Conservation (phyloP, 805 yeast species). For the Jamesozyma gamospora region DNA sequence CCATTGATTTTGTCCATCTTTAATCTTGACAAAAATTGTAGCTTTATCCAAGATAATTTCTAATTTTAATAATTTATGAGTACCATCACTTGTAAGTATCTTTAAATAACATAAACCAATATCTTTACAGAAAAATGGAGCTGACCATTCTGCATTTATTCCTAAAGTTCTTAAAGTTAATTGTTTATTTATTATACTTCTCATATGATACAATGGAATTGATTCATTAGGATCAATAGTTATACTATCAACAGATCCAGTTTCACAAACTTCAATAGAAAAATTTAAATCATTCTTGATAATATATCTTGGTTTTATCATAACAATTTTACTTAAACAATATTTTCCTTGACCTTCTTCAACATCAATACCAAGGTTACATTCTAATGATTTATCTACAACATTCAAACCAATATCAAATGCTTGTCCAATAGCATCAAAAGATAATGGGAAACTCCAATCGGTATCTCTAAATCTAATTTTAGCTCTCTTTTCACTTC, state of each 20-base stretch:
- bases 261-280: constrained; percentile 52
- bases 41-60: constrained; percentile 74
- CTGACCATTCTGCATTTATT: constrained; percentile 61
- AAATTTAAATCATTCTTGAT: constrained; percentile 51
- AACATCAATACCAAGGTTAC: constrained; percentile 64
- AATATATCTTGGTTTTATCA: constrained; percentile 74
- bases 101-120: constrained; percentile 75
- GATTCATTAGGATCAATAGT: constrained; percentile 39
- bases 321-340: constrained; percentile 63
- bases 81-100: constrained; percentile 49
- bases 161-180: constrained; percentile 50
- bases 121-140: constrained; percentile 78
- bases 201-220: constrained; percentile 54
- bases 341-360: constrained; percentile 82
- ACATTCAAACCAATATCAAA: constrained; percentile 46
- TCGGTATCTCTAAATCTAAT: constrained; percentile 58
- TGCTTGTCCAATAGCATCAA: constrained; percentile 84
- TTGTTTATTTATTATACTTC: constrained; percentile 45
- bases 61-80: constrained; percentile 61
- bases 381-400: constrained; percentile 46
- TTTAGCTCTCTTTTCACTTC: constrained; percentile 55
- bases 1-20: constrained; percentile 72
- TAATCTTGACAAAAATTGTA: constrained; percentile 65
- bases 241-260: constrained; percentile 48
- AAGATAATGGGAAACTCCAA: constrained; percentile 65